Percentiles rank a stretch among this genome's conserved stretches.
Conservation (phyloP, 768 basidiomycete species). For the Candolleomyces eurysporus region DNA sequence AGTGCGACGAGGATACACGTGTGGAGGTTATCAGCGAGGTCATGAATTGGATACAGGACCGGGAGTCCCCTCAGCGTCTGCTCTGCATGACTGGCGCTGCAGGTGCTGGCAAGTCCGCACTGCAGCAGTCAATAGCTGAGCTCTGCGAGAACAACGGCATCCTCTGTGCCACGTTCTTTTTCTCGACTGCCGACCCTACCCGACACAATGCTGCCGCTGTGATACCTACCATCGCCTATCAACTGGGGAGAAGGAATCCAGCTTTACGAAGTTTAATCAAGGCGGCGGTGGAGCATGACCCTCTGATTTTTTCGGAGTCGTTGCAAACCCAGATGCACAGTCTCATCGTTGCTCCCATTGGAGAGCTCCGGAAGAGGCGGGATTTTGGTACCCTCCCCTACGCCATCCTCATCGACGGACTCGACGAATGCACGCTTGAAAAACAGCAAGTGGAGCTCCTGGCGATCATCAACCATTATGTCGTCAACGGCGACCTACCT, state of each 20-base stretch:
- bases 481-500: not conserved
- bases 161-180: constrained; percentile 1
- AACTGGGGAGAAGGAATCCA: not conserved
- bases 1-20: no score
- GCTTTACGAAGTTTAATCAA: not conserved
- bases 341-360: constrained; percentile 6
- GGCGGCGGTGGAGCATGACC: not conserved
- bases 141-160: not conserved
- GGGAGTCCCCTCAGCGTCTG: no score
- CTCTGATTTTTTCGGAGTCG: not conserved
- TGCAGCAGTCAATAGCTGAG: not conserved
- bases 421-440: constrained; percentile 13
- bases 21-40: no score
- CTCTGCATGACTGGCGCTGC: not conserved
- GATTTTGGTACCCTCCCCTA: not conserved
- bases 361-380: not conserved
- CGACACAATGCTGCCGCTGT: constrained; percentile 2
- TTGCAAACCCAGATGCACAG: constrained; percentile 6
- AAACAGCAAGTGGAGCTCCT: constrained; percentile 9
- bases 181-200: constrained; percentile 1
- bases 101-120: not conserved
- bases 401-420: constrained; percentile 9
- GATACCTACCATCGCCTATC: constrained; percentile 12
- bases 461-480: constrained; percentile 1
- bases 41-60: no score